These are phyloP conservation scores for Asterochloris erici DNA, from an alignment of 139 green algal genomes.

Conservation along the genomic window DNA sequence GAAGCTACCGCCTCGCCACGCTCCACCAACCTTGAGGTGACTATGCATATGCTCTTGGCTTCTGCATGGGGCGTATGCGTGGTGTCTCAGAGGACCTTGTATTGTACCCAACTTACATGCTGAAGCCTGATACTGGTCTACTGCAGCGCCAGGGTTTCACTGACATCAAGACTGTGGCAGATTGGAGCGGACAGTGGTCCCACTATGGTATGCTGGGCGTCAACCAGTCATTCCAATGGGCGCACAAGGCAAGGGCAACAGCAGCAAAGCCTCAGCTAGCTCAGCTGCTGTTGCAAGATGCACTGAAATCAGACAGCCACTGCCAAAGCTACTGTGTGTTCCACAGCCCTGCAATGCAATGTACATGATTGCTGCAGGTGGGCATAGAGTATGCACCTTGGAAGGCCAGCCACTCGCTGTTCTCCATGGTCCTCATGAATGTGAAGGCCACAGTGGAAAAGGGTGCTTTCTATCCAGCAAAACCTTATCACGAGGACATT, in stretches of 20 bases:
- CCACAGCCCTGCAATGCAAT: not conserved
- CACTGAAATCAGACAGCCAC: too few relatives aligned
- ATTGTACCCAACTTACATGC: not conserved
- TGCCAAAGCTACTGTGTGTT: too few relatives aligned
- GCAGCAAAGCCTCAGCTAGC: not conserved
- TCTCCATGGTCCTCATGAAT: slow-evolving; percentile 6
- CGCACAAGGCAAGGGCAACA: not conserved
- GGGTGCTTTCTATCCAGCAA: not conserved
- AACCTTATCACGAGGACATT: slow-evolving; percentile 12
- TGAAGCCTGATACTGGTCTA: not conserved
- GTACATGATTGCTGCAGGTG: not conserved
- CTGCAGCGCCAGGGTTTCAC: not conserved
- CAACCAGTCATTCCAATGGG: not conserved
- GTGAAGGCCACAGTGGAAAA: slow-evolving; percentile 1
- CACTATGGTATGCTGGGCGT: slow-evolving; percentile 4
- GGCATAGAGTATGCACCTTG: not conserved
- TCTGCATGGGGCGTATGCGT: not conserved
- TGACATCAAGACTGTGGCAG: not conserved
- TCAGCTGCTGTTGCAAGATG: too few relatives aligned
- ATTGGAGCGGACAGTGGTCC: not conserved
- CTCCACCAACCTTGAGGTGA: not conserved
- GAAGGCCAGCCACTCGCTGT: slow-evolving; percentile 6
- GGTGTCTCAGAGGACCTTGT: not conserved
- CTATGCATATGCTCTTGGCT: not conserved
- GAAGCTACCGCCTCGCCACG: too few relatives aligned